These are phyloP conservation scores for Phytophthora meadii DNA, from an alignment of 352 stramenopile genomes.

Conservation along the genomic window DNA sequence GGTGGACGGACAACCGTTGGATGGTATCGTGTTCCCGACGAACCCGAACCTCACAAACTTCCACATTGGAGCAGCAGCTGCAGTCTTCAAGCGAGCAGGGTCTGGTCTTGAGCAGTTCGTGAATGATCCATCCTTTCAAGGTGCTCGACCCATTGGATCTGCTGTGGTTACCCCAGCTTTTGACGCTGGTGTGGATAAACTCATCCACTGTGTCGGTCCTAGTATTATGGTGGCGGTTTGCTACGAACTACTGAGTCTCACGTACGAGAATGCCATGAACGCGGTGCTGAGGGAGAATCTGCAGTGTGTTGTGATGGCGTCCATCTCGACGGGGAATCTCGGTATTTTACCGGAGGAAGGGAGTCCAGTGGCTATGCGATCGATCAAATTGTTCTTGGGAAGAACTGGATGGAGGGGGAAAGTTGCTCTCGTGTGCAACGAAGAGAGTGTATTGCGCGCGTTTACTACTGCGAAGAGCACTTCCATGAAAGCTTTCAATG, in stretches of 20 bases:
- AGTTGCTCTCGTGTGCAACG: too few relatives aligned
- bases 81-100: conserved; percentile 54
- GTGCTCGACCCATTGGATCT: conserved; percentile 14
- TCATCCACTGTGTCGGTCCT: conserved; percentile 62
- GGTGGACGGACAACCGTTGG: conserved; percentile 23
- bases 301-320: conserved; percentile 49
- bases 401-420: too few relatives aligned
- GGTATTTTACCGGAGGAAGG: conserved; percentile 34
- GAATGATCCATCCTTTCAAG: conserved; percentile 30
- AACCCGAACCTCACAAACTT: conserved; percentile 45
- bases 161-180: conserved; percentile 54
- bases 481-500: too few relatives aligned
- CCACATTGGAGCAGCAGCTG: conserved; percentile 42
- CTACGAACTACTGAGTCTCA: conserved; percentile 26
- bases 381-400: too few relatives aligned
- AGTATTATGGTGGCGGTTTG: conserved; percentile 23
- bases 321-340: conserved; percentile 63
- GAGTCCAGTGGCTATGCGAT: conserved; percentile 3
- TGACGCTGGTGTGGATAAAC: conserved; percentile 44
- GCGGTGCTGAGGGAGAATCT: conserved; percentile 41
- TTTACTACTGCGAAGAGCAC: too few relatives aligned
- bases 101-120: conserved; percentile 38
- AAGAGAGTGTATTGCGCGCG: too few relatives aligned
- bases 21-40: conserved; percentile 57
- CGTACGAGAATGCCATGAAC: conserved; percentile 38